Conservation (phyloP, 345 rosid genomes). For the Salix brachista region DNA sequence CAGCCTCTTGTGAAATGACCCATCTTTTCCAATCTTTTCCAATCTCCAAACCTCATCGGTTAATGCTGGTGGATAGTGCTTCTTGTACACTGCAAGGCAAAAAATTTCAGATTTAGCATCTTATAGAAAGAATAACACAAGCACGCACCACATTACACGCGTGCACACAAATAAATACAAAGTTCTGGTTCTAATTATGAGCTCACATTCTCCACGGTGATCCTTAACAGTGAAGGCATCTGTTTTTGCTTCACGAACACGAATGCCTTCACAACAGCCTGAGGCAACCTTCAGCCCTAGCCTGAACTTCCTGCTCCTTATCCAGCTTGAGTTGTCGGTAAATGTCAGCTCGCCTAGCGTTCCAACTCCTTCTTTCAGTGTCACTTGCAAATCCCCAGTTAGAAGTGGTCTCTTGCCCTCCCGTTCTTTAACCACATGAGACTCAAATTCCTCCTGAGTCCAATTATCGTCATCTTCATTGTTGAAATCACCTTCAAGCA, state of each 20-base stretch:
- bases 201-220: conserved; percentile 39
- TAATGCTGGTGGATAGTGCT: conserved; percentile 90
- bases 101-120: not conserved
- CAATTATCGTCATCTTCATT: conserved; percentile 32
- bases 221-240: conserved; percentile 37
- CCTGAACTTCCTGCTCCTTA: conserved; percentile 36
- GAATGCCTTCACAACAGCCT: conserved; percentile 28
- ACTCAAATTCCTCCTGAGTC: conserved; percentile 32
- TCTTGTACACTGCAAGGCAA: conserved; percentile 69
- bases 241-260: conserved; percentile 39
- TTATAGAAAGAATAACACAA: not conserved
- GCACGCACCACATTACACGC: not conserved
- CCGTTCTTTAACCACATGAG: conserved; percentile 34
- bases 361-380: conserved; percentile 35
- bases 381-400: conserved; percentile 38
- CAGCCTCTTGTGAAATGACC: conserved; percentile 92
- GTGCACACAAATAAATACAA: not conserved
- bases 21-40: conserved; percentile 97
- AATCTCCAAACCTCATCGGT: conserved; percentile 94
- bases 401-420: conserved; percentile 41
- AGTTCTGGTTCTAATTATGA: not conserved
- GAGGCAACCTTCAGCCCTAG: conserved; percentile 41
- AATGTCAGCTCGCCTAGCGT: conserved; percentile 34
- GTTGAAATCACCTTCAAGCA: conserved; percentile 42
- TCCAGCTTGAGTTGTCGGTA: conserved; percentile 47